These are phyloP conservation scores for Obelidium mucronatum DNA, from an alignment of 192 early-diverging fungal species.

Conservation along the genomic window DNA sequence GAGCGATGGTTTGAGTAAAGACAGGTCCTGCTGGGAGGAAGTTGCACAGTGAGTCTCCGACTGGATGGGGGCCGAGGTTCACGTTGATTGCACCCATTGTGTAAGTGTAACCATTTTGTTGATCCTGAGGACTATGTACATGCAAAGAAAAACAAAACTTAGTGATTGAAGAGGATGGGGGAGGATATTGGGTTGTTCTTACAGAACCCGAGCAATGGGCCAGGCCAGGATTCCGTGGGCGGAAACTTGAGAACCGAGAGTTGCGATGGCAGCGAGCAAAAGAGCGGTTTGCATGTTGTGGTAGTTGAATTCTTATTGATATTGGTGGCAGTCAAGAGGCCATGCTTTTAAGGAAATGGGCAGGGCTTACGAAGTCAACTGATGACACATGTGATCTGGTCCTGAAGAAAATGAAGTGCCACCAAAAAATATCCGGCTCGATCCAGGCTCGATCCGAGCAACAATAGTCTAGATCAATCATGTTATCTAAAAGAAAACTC, in stretches of 20 bases:
- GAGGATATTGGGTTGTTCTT: too few species aligned
- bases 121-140: constrained; percentile 10
- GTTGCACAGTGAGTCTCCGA: constrained; percentile 6
- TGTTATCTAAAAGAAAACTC: too few species aligned
- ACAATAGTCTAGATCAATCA: too few species aligned
- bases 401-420: too few species aligned
- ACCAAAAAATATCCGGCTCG: too few species aligned
- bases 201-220: constrained; percentile 5
- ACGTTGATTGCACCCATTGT: constrained; percentile 13
- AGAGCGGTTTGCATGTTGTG: not conserved
- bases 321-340: too few species aligned
- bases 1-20: constrained; percentile 21
- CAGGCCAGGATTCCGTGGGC: constrained; percentile 26
- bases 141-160: not conserved
- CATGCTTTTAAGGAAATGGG: too few species aligned
- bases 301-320: too few species aligned
- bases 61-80: constrained; percentile 16
- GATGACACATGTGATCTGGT: too few species aligned
- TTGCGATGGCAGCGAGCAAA: not conserved
- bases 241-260: constrained; percentile 1
- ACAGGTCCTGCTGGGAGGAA: constrained; percentile 16
- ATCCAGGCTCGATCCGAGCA: not conserved
- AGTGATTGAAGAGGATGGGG: not conserved
- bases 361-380: too few species aligned
- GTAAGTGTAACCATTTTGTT: constrained; percentile 27